Percentiles rank a stretch among this genome's conserved stretches.
phyloP scores from a whole-genome alignment of 75 land plant genomes.

The Sequoia sempervirens region DNA sequence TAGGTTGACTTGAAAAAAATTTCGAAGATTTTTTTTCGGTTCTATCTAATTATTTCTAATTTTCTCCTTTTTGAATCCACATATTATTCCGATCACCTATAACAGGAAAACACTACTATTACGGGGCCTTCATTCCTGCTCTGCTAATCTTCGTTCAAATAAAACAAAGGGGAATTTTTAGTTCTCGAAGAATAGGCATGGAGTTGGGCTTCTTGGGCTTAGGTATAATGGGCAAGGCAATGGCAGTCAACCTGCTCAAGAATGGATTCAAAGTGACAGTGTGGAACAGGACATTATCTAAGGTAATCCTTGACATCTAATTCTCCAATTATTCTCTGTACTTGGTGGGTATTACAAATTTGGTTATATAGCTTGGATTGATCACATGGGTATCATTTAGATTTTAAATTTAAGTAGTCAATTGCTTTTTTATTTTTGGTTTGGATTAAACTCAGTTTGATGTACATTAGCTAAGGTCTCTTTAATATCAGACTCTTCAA shows the following conservation, averaged over 20 bases:
- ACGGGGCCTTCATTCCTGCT: neutral
- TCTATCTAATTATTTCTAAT: neutral
- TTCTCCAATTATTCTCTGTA: neutral
- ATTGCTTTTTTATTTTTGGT: neutral
- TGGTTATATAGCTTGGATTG: neutral
- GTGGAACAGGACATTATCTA: constrained; percentile 88
- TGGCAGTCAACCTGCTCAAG: constrained; percentile 74
- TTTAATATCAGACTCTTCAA: neutral
- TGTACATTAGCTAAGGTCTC: constrained; percentile 64
- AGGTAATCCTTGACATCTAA: constrained; percentile 26
- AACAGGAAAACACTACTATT: neutral
- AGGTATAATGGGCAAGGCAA: constrained; percentile 96
- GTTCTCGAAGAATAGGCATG: constrained; percentile 21
- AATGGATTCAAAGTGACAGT: constrained; percentile 83
- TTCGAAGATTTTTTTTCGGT: no score
- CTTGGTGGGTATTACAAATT: neutral
- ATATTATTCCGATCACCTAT: neutral
- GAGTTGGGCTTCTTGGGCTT: constrained; percentile 90
- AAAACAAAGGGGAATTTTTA: neutral
- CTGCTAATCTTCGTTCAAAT: neutral
- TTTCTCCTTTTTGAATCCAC: neutral
- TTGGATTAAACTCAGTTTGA: constrained; percentile 49
- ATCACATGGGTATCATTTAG: neutral
- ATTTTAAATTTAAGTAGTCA: neutral
- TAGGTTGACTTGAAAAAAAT: no score